Base-by-base conservation (phyloP, 352 stramenopile genomes). In the Globisporangium mamillatum region DNA sequence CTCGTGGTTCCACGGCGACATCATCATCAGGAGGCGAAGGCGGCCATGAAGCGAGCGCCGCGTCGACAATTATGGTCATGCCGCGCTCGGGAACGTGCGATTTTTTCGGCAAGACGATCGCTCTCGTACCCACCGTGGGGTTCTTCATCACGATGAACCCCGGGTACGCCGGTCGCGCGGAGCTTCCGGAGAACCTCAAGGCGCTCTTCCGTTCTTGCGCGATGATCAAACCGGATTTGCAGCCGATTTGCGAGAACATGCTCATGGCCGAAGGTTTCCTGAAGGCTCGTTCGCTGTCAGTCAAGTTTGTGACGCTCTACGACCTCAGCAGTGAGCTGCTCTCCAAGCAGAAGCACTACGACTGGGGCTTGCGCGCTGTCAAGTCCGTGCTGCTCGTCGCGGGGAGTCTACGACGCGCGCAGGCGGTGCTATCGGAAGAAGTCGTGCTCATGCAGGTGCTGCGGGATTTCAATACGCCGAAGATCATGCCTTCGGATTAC, bases 91-190 rank as follows among this genome's bases (percentile, higher is more conserved):
- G 92, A 0, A 86, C 80, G 16, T 97, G 91, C 60, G 86, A 97
- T 48, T 98, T 98, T 65, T 92, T 97, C 41, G 93, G 92, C 32
- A 94, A 95, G 58, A 86, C 78, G 4, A 95, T 97, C n/a, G 68
- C 73, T 0, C 69, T 98, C 1, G 66, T 95, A 9, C 90, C 91
- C 3, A 97, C 88, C 0, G 92, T 94, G 3, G 92, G 91, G 0
- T 90, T 98, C 70, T 98, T 97, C 67, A 98, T 98, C 58, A 98
- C 93, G 4, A 98, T 98, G 93, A 98, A 98, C 62, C 93, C 93
- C 0, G 93, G 1, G 1, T 98, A 98, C 57, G 89, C 91, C 14
- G 93, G 93, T 10, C 81, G 93, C 7, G 94, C 92, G 0, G 93
- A 98, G 67, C 70, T 98, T 1, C 93, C 93, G 5, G 93, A 98